Evolutionary conservation across 345 rosid genomes (phyloP), one percentile per base, ranked within the genome.

Genomic region (Populus alba): DNA sequence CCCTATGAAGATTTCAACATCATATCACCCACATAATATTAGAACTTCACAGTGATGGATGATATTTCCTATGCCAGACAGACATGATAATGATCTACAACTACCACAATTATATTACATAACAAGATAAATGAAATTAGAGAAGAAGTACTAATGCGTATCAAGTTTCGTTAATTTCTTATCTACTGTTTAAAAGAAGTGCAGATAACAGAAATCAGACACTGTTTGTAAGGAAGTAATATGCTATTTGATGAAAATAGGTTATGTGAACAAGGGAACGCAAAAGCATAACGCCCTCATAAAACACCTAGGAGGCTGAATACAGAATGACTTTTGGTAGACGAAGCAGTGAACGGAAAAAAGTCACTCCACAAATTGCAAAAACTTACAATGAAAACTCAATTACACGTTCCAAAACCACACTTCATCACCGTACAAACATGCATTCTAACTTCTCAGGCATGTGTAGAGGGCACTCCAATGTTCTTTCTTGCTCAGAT

Each of bases 1-100:
- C 91, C 97, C 99, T 95, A 72, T 20, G 29, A 78, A 74, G 57
- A 72, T 77, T 79, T 62, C 31, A 76, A 25, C 43, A 66, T 37
- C 79, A 43, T 61, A 33, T 73, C 43, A 41, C 57, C 57, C 57
- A 45, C 43, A 35, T 57, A 45, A 37, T 27, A 37, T 55, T 9
- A 47, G 2, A 12, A 39, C 27, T 12, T 13, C 55, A 41, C 10
- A 61, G 68, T 57, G 10, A 63, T 62, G 33, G 17, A 3, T 12
- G 63, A 35, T 13, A 23, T 43, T 61, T 11, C 38, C 74, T 37
- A 63, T 41, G 67, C 35, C 23, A 78, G 33, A 68, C 15, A 75
- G 35, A 66, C 8, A 66, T 33, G 31, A 29, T 16, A 16, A 63
- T 41, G 65, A 33, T 17, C 20, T 66, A 15, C 18, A 47, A 15